Base-by-base conservation (phyloP, 495 filamentous ascomycete species). In the Xylaria intraflava region DNA sequence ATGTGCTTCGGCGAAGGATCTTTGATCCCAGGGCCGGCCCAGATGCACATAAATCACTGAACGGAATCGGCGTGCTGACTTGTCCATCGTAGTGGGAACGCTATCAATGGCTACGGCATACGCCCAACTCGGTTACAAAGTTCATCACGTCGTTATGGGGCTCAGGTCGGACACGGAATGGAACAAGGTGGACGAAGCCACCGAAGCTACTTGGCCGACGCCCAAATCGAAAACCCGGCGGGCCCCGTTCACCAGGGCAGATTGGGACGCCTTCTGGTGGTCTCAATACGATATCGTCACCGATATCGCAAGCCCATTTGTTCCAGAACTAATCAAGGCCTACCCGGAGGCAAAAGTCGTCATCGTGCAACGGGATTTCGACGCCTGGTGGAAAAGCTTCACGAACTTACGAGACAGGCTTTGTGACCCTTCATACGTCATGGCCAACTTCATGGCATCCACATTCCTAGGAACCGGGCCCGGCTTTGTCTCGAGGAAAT, bases 291-390 rank as follows among this genome's bases (percentile, higher is more conserved):
- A 71, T 22, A 69, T 69, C 30, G 62, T 72, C 4, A 67, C 69
- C 1, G 72, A 77, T 42, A 24, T 66, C 20, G 65, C 68, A 0
- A 42, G 54, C 23, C 31, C 66, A 2, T 78, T 76, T 43, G 65
- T 60, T 11, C 30, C 51, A 2, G 63, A 75, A 47, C 65, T 76
- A 2, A 65, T 77, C 46, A 49, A 52, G 6, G 69, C 71, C 0
- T 80, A 79, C 50, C 76, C 76, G 0, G 66, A 79, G 16, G 72
- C 68, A 7, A 67, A 72, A 47, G 72, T 77, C 38, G 64, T 78
- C 39, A 43, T 77, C 5, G 67, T 73, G 27, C 57, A 66, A 31
- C 62, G 69, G 3, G 58, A 70, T 46, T 65, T 60, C 48, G 65
- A 70, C 2, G 64, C 70, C n/a, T 64, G 60, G 30, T 78, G 73